Conservation (phyloP, 2,329 filamentous ascomycete species). For the Dothideomycetes sp. region DNA sequence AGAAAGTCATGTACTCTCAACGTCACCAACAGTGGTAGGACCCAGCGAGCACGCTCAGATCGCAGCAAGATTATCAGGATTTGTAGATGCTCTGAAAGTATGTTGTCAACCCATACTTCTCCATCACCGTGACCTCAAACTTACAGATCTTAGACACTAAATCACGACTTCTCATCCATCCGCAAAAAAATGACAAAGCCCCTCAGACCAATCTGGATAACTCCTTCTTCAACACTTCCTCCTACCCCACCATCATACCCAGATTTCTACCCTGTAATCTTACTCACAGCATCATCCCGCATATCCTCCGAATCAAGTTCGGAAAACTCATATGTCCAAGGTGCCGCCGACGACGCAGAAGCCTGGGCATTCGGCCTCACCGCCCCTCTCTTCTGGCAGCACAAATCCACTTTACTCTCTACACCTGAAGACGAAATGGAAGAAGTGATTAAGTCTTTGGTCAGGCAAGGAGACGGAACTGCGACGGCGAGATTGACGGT, state of each 20-base stretch:
- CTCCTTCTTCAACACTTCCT: constrained; percentile 51
- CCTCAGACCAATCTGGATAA: constrained; percentile 71
- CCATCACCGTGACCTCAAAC: constrained; percentile 43
- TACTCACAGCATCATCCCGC: constrained; percentile 74
- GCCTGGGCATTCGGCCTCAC: constrained; percentile 82
- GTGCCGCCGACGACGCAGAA: constrained; percentile 89
- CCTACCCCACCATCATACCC: constrained; percentile 40
- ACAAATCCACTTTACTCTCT: constrained; percentile 51
- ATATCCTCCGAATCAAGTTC: constrained; percentile 55
- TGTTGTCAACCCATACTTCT: constrained; percentile 54
- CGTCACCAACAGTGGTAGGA: constrained; percentile 63
- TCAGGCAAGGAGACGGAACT: constrained; percentile 20
- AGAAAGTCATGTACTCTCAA: constrained; percentile 49
- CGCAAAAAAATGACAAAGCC: constrained; percentile 56
- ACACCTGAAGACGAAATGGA: constrained; percentile 58
- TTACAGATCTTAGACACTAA: constrained; percentile 40
- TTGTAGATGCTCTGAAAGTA: constrained; percentile 43
- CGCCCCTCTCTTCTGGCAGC: constrained; percentile 67
- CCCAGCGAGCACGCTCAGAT: constrained; percentile 75
- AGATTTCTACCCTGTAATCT: constrained; percentile 63
- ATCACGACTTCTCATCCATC: constrained; percentile 49
- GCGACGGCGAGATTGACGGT: constrained; percentile 23
- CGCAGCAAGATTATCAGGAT: constrained; percentile 48
- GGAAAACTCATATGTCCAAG: constrained; percentile 77
- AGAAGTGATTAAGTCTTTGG: constrained; percentile 38